Conservation (phyloP, 306 rosid species). For the Cotoneaster glaucophyllus region DNA sequence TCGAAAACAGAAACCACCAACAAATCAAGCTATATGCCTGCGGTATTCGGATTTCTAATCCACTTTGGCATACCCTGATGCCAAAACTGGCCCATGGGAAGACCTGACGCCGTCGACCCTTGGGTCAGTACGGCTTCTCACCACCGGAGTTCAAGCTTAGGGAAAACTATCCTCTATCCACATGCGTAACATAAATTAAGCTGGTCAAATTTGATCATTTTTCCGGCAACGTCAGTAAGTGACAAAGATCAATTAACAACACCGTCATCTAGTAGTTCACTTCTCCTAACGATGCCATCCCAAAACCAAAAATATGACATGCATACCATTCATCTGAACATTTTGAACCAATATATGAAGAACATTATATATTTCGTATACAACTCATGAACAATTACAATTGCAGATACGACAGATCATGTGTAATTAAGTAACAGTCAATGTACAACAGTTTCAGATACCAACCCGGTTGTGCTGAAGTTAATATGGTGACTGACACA, state of each 20-base stretch:
- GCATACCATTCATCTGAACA: neutral
- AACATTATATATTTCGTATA: slow-evolving; percentile 23
- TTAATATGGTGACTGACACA: slow-evolving; percentile 4
- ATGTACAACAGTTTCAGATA: slow-evolving; percentile 48
- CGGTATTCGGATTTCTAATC: neutral
- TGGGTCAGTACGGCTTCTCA: neutral
- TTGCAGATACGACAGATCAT: slow-evolving; percentile 28
- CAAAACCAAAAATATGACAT: neutral
- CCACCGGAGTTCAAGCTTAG: neutral
- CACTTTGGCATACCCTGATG: neutral
- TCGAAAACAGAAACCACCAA: neutral
- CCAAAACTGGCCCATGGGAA: neutral
- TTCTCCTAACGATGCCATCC: neutral
- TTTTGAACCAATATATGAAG: slow-evolving; percentile 18
- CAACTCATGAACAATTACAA: slow-evolving; percentile 46
- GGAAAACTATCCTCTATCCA: neutral
- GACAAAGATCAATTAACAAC: neutral
- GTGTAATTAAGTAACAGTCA: slow-evolving; percentile 32
- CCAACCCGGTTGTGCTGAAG: slow-evolving; percentile 16
- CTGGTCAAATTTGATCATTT: neutral
- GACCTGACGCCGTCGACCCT: neutral
- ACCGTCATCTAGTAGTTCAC: neutral
- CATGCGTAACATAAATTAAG: neutral
- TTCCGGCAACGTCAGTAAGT: neutral
- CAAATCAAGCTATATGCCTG: neutral